A percentile compares a stretch with the other conserved stretches of the same genome.
Conservation (phyloP, 352 stramenopile species). For the Globisporangium paddicum region DNA sequence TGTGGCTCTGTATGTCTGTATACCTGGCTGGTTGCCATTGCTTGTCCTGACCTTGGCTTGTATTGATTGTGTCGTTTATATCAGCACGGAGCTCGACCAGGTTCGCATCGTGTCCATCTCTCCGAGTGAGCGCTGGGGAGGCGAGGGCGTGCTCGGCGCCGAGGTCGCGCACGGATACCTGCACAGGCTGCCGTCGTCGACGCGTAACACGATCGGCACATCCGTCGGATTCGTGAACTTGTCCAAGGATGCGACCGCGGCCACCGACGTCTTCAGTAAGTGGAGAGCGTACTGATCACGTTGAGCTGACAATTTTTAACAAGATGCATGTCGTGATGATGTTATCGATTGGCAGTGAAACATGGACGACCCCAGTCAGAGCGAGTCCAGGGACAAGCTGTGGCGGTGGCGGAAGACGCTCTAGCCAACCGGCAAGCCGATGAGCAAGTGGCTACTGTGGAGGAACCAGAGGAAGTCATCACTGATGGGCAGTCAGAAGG, state of each 20-base stretch:
- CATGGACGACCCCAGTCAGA: conserved; percentile 1
- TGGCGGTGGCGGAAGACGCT: not conserved
- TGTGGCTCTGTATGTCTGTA: no score
- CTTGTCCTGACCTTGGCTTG: not conserved
- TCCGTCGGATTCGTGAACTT: conserved; percentile 83
- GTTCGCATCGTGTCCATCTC: conserved; percentile 90
- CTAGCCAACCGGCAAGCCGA: not conserved
- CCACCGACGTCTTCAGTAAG: conserved; percentile 78
- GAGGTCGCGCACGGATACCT: conserved; percentile 96
- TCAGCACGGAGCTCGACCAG: conserved; percentile 86
- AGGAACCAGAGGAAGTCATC: not conserved
- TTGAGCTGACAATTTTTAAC: not conserved
- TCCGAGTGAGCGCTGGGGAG: conserved; percentile 83
- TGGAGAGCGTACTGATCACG: not conserved
- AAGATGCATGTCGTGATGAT: not conserved
- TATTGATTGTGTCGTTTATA: not conserved
- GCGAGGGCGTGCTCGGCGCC: conserved; percentile 90
- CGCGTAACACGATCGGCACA: conserved; percentile 44
- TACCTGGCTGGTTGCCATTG: not conserved
- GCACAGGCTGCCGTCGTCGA: conserved; percentile 88
- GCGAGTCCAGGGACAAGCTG: not conserved
- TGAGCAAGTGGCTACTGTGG: not conserved
- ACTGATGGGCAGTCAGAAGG: not conserved
- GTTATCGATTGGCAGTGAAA: conserved; percentile 8
- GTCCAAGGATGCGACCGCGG: conserved; percentile 55